phyloP scores from a whole-genome alignment of 345 rosid species.

The Salix purpurea region DNA sequence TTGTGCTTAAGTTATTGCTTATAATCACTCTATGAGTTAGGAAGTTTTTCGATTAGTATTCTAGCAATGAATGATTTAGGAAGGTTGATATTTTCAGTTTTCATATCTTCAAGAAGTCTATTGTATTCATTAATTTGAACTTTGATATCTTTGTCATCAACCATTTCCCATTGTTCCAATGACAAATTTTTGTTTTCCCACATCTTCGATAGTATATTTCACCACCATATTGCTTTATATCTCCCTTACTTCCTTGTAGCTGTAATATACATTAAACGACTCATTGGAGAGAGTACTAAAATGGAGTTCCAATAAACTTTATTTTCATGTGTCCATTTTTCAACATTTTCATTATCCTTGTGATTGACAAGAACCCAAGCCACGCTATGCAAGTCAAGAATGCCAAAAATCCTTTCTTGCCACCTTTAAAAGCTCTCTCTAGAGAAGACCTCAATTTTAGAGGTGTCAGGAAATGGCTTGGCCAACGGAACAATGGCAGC shows the following conservation, averaged over 20 bases:
- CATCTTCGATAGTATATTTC: background rate
- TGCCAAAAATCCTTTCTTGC: background rate
- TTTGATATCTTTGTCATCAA: background rate
- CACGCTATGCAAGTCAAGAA: background rate
- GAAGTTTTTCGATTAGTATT: background rate
- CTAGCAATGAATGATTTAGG: background rate
- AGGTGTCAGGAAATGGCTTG: background rate
- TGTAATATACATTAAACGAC: background rate
- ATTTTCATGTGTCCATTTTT: background rate
- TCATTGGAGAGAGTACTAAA: background rate
- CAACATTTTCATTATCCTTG: fast-evolving
- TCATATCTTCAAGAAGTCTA: background rate
- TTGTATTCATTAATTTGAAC: fast-evolving
- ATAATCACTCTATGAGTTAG: background rate
- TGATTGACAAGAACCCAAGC: background rate
- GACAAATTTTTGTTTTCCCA: background rate
- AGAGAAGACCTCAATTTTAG: background rate
- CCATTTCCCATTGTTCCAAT: no score
- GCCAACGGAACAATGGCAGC: no score
- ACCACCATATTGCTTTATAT: background rate
- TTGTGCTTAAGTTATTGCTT: background rate
- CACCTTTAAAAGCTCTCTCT: background rate
- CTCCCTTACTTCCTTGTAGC: background rate
- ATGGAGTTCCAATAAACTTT: background rate
- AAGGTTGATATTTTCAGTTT: background rate